phyloP scores from a whole-genome alignment of 2,329 filamentous ascomycete species.

The Lasiodiplodia sp. region DNA sequence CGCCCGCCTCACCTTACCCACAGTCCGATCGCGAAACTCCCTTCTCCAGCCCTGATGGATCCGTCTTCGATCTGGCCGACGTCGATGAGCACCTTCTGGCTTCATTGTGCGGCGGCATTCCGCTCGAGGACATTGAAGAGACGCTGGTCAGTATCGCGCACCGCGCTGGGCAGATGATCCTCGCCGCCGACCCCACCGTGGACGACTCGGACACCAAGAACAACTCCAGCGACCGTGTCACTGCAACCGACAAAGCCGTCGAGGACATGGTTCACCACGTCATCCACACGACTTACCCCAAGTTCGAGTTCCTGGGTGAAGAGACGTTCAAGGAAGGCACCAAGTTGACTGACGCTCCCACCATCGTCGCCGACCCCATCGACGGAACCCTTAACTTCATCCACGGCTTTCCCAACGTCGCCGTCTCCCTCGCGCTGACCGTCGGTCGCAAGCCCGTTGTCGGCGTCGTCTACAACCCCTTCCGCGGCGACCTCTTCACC shows the following conservation, averaged over 20 bases:
- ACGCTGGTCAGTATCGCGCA: constrained; percentile 36
- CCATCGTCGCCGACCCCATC: constrained; percentile 49
- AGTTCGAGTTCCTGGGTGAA: constrained; percentile 51
- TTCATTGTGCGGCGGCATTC: not conserved
- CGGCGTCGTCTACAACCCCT: constrained; percentile 47
- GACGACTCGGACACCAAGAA: constrained; percentile 42
- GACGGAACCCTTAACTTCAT: constrained; percentile 51
- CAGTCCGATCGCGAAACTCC: constrained; percentile 4
- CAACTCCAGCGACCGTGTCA: constrained; percentile 60
- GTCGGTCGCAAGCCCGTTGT: constrained; percentile 44
- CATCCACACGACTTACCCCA: constrained; percentile 54
- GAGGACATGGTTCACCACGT: constrained; percentile 57
- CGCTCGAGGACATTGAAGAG: constrained; percentile 12
- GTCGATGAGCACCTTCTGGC: constrained; percentile 23
- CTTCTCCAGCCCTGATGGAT: constrained; percentile 9
- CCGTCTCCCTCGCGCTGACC: constrained; percentile 43
- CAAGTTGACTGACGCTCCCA: constrained; percentile 41
- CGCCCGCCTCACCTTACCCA: constrained; percentile 9
- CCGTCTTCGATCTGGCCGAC: constrained; percentile 8
- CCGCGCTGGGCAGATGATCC: constrained; percentile 43
- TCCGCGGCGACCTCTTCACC: constrained; percentile 44
- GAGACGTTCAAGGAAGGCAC: constrained; percentile 43
- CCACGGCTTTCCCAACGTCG: constrained; percentile 46
- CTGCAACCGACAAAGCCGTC: constrained; percentile 62
- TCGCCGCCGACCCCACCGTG: constrained; percentile 40